Percentiles rank a stretch among this genome's conserved stretches.
Evolutionary conservation across 495 filamentous ascomycete genomes (phyloP).

Genomic region (Trichocladium uniseriatum): DNA sequence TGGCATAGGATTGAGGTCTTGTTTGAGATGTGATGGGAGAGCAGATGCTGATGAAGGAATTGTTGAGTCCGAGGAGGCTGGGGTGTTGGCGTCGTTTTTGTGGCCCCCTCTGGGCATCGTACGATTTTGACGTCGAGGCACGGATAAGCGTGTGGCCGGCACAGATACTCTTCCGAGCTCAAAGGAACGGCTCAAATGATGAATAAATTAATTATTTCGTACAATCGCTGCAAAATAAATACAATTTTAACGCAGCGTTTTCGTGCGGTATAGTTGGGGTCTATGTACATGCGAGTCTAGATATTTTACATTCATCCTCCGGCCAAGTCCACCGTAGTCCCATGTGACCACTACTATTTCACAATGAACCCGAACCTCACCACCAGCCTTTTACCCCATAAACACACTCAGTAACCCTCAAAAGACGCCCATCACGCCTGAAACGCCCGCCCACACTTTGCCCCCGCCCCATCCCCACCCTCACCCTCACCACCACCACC

Average conservation of each 20-base stretch:
- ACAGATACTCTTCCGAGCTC: background rate
- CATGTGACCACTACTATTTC: too few species aligned
- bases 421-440: background rate
- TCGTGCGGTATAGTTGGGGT: too few species aligned
- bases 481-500: background rate
- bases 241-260: too few species aligned
- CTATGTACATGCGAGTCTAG: too few species aligned
- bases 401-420: background rate
- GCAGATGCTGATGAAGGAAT: background rate
- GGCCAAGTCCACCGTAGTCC: too few species aligned
- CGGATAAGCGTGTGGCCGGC: background rate
- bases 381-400: background rate
- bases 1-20: too few species aligned
- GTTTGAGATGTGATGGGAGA: too few species aligned
- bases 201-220: too few species aligned
- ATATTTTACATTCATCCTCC: too few species aligned
- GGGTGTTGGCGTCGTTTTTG: slow-evolving; percentile 38
- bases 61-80: background rate
- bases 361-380: background rate
- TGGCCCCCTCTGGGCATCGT: slow-evolving; percentile 9
- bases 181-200: too few species aligned
- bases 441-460: background rate
- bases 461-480: background rate
- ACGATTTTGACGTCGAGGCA: slow-evolving; percentile 12
- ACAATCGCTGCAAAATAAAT: too few species aligned